Conservation (phyloP, 2,329 filamentous ascomycete genomes). For the Aspergillus chevalieri region DNA sequence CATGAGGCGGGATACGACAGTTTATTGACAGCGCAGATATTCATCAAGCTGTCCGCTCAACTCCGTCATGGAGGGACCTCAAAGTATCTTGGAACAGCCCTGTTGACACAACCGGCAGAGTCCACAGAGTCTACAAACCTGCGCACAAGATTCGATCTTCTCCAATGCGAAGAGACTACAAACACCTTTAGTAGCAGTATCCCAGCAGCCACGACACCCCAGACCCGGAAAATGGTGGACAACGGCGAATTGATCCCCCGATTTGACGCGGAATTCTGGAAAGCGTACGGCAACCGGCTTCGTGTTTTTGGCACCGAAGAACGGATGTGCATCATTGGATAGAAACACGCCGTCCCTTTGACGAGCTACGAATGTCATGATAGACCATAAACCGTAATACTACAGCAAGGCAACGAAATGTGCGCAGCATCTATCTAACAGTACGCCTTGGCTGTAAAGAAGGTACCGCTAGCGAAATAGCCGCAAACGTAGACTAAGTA, state of each 20-base stretch:
- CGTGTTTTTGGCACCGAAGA: conserved; percentile 57
- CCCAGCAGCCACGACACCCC: conserved; percentile 2
- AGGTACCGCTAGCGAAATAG: conserved; percentile 98
- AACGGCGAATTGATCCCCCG: conserved; percentile 46
- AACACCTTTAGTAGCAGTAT: conserved; percentile 6
- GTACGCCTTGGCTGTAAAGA: conserved; percentile 65
- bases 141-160: conserved; percentile 24
- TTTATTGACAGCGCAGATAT: conserved; percentile 54
- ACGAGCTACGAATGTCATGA: neutral
- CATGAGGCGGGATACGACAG: conserved; percentile 62
- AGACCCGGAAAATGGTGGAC: conserved; percentile 13
- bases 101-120: neutral
- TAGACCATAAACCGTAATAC: neutral
- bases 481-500: conserved; percentile 48
- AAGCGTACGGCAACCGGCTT: conserved; percentile 53
- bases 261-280: conserved; percentile 51
- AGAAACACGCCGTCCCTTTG: neutral
- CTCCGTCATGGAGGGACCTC: conserved; percentile 36
- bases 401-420: conserved; percentile 39
- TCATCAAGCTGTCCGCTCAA: conserved; percentile 51
- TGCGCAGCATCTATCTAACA: conserved; percentile 97
- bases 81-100: neutral
- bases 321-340: conserved; percentile 32
- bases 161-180: conserved; percentile 12
- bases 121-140: conserved; percentile 3